Conservation (phyloP, 148 eudicot species). For the Rhododendron molle region DNA sequence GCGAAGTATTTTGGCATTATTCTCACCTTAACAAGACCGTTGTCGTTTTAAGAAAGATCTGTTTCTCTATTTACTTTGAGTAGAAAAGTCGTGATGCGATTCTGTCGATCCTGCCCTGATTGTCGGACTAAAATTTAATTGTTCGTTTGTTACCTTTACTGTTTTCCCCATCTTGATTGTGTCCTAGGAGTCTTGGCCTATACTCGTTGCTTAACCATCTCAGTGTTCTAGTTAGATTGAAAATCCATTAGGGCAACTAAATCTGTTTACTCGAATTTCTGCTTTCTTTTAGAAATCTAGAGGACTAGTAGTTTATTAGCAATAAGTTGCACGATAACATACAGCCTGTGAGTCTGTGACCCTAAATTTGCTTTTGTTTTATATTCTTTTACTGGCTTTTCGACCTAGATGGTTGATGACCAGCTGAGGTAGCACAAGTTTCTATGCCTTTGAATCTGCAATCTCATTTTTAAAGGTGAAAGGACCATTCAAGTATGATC, state of each 20-base stretch:
- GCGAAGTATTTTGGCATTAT: not conserved
- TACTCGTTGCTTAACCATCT: not conserved
- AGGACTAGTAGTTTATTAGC: not conserved
- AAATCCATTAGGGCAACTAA: not conserved
- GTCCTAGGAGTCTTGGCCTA: not conserved
- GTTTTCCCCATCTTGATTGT: not conserved
- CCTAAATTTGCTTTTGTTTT: not conserved
- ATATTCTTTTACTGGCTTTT: not conserved
- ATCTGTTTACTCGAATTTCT: not conserved
- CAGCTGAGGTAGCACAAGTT: not conserved
- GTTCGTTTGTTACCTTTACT: not conserved
- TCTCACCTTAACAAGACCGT: not conserved
- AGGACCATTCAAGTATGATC: not conserved
- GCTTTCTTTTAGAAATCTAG: not conserved
- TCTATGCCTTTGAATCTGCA: not conserved
- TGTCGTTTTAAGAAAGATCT: not conserved
- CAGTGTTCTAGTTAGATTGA: not conserved
- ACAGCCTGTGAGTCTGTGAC: not conserved
- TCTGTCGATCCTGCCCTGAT: not conserved
- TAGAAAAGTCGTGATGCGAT: not conserved
- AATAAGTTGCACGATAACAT: not conserved
- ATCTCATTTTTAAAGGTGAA: not conserved
- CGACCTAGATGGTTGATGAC: not conserved
- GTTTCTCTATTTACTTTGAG: not conserved
- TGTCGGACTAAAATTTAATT: not conserved